phyloP scores from a whole-genome alignment of 2,329 filamentous ascomycete species.

The Zarea fungicola region DNA sequence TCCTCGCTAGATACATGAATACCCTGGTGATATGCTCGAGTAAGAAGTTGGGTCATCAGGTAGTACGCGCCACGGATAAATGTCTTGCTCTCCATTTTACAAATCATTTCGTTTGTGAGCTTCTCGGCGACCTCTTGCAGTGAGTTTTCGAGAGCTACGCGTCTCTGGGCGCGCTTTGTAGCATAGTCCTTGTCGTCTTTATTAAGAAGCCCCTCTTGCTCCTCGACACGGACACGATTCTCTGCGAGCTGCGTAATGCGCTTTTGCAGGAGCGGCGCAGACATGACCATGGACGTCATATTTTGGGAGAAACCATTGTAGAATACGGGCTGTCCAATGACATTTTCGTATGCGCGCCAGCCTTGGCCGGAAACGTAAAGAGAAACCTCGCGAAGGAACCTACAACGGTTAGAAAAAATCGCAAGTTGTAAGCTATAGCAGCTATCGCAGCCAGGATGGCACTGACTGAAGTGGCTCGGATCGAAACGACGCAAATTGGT shows the following conservation, averaged over 20 bases:
- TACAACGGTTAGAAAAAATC: slow-evolving; percentile 32
- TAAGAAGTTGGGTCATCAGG: slow-evolving; percentile 77
- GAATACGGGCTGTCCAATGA: slow-evolving; percentile 89
- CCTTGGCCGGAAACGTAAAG: slow-evolving; percentile 88
- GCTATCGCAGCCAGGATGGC: neutral
- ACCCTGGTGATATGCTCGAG: slow-evolving; percentile 90
- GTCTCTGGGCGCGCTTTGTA: slow-evolving; percentile 47
- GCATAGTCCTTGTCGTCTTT: slow-evolving; percentile 49
- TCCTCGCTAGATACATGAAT: slow-evolving; percentile 96
- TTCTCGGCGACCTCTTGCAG: slow-evolving; percentile 77
- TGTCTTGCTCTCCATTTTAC: slow-evolving; percentile 92
- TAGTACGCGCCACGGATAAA: slow-evolving; percentile 95
- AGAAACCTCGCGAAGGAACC: slow-evolving; percentile 90
- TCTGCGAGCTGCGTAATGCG: slow-evolving; percentile 75
- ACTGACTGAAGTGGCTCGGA: slow-evolving; percentile 55
- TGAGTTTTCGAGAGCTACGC: slow-evolving; percentile 62
- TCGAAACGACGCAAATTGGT: slow-evolving; percentile 83
- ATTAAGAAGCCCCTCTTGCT: slow-evolving; percentile 64
- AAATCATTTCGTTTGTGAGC: slow-evolving; percentile 94
- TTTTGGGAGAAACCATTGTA: slow-evolving; percentile 88
- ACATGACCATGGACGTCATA: slow-evolving; percentile 75
- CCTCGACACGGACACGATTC: slow-evolving; percentile 68
- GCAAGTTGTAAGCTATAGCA: too few relatives aligned
- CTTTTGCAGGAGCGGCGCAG: slow-evolving; percentile 65
- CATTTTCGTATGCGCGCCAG: slow-evolving; percentile 89